Conservation (phyloP, 345 rosid genomes). For the Lepidium africanum region DNA sequence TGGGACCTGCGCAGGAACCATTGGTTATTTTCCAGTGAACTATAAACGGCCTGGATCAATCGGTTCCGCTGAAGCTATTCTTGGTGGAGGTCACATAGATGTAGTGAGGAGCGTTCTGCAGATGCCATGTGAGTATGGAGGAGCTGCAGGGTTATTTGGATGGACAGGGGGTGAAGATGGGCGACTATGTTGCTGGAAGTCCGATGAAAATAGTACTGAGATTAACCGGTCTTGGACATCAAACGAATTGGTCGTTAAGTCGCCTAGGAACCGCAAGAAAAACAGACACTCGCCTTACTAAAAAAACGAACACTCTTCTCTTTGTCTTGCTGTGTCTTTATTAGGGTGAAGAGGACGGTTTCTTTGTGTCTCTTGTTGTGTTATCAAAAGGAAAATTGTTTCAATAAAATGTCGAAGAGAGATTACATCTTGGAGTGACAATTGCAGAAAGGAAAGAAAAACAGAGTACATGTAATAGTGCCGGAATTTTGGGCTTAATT, state of each 20-base stretch:
- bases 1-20: constrained; percentile 62
- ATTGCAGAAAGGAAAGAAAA: neutral
- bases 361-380: neutral
- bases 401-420: neutral
- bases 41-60: constrained; percentile 36
- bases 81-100: constrained; percentile 71
- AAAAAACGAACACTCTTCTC: neutral
- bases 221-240: constrained; percentile 68
- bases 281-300: constrained; percentile 58
- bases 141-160: constrained; percentile 56
- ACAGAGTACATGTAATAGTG: neutral
- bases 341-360: neutral
- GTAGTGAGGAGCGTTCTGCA: constrained; percentile 71
- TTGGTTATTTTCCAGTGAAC: constrained; percentile 79
- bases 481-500: neutral
- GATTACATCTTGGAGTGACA: neutral
- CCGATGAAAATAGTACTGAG: constrained; percentile 43
- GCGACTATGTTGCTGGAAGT: constrained; percentile 79
- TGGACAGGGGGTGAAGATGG: constrained; percentile 99
- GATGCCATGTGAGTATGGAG: constrained; percentile 36
- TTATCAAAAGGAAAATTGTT: neutral
- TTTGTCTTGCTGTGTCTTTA: neutral
- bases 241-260: constrained; percentile 40
- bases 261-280: constrained; percentile 37
- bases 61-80: constrained; percentile 64